Base-by-base conservation (phyloP, 768 basidiomycete genomes). In the Gautieria morchelliformis region DNA sequence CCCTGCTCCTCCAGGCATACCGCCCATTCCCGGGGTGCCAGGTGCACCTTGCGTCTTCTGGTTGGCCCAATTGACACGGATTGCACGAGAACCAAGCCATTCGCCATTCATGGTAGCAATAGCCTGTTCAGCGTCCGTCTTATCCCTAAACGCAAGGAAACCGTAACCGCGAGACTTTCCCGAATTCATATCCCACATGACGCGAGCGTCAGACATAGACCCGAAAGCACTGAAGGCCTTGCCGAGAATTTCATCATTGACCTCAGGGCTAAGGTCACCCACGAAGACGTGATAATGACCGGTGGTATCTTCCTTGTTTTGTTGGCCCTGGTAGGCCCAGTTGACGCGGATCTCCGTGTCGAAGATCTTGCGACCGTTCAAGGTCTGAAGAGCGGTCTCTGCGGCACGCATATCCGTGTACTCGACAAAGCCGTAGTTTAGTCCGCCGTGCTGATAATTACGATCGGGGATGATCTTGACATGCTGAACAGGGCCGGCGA, bases 151-250 rank as follows among this genome's bases (percentile, higher is more conserved):
- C 3, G 95, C 94, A 62, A 98, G 82, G 80, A 98, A 98, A 52
- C 95, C 94, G 68, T 98, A 97, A 42, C 95, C 95, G 66, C 95
- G 87, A 66, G 88, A 92, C 76, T 98, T 97, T 60, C 96, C 96
- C 53, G 94, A 95, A 74, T 94, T 96, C 93, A 98, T 97, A 70
- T 99, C 96, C 95, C 95, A 98, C 95, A 98, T 98, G 60, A 98
- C 96, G 35, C 96, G 84, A 51, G 95, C 95, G 71, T 99, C 96
- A 52, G 92, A 94, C 74, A 99, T 80, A 60, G 88, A 89, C 33
- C 93, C 94, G 69, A 99, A 99, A 40, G 95, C 95, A 65, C 83
- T 85, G 78, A 99, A 99, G 7, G 96, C 96, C 75, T 98, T 97
- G 58, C 76, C 87, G 61, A 99, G 84, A 55, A 97, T 92, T 17